Evolutionary conservation across 139 green algal species (phyloP).

Genomic region (Spirogloea muscicola): DNA sequence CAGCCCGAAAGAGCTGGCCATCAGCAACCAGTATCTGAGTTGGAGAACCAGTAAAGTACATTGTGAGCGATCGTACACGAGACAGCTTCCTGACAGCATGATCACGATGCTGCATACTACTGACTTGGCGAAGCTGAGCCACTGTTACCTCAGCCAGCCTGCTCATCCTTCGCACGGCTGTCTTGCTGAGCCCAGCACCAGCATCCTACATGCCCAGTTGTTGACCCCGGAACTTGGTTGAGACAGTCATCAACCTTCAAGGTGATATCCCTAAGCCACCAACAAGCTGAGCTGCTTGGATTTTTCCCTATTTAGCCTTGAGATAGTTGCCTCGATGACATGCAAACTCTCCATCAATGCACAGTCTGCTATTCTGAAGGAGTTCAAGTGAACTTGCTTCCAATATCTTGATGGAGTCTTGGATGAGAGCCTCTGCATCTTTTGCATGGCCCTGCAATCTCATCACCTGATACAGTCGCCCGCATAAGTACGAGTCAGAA

Average conservation of each 20-base stretch:
- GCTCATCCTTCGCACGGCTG: neutral
- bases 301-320: no score
- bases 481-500: neutral
- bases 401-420: constrained; percentile 1
- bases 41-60: neutral
- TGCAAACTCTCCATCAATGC: neutral
- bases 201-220: neutral
- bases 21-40: constrained; percentile 1
- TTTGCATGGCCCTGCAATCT: neutral
- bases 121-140: neutral
- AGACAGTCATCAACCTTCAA: neutral
- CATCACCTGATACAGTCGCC: constrained; percentile 6
- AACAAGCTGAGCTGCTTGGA: neutral
- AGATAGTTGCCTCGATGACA: neutral
- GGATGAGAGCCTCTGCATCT: neutral
- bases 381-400: constrained; percentile 3
- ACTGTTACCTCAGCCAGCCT: constrained; percentile 14
- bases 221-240: neutral
- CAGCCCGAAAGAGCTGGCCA: constrained; percentile 1
- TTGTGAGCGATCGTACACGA: neutral
- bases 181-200: neutral
- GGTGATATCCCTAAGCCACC: neutral
- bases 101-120: neutral
- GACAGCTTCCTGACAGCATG: neutral
- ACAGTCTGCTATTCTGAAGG: no score